These are phyloP conservation scores for Beauveria bassiana DNA, from an alignment of 2,329 filamentous ascomycete genomes.

Conservation along the genomic window DNA sequence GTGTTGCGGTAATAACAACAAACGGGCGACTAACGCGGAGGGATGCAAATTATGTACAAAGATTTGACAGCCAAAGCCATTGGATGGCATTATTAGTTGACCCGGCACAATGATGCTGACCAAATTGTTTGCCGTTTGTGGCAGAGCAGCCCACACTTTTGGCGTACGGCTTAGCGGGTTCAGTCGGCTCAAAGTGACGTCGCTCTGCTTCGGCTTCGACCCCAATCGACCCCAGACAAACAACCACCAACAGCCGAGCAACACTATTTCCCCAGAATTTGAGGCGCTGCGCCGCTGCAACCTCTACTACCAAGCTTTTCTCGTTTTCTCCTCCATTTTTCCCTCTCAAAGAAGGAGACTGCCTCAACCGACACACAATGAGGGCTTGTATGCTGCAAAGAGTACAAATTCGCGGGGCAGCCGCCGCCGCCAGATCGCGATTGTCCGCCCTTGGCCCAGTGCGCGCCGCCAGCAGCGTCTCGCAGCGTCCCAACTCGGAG, in stretches of 20 bases:
- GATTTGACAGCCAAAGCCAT: not conserved
- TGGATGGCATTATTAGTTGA: not conserved
- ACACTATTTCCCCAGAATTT: constrained; percentile 7
- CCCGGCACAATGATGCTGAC: not conserved
- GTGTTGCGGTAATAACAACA: not conserved
- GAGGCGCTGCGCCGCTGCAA: constrained; percentile 1
- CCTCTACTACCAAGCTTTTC: not conserved
- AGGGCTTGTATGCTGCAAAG: constrained; percentile 26
- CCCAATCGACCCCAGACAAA: constrained; percentile 5
- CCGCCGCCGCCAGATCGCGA: constrained; percentile 17
- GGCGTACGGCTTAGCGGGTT: constrained; percentile 19
- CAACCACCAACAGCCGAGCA: constrained; percentile 11
- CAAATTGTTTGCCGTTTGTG: not conserved
- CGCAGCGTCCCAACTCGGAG: constrained; percentile 47
- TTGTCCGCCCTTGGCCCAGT: constrained; percentile 16
- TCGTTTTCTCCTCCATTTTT: not conserved
- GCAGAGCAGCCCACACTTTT: not conserved
- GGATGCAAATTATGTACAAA: too few relatives aligned
- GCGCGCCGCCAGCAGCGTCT: constrained; percentile 41
- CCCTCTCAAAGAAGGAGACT: not conserved
- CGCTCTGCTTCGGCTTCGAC: constrained; percentile 13
- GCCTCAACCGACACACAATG: constrained; percentile 19
- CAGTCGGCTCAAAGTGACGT: constrained; percentile 28
- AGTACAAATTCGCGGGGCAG: constrained; percentile 19
- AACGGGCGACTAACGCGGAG: not conserved